Evolutionary conservation across 805 yeast genomes (phyloP).

Genomic region (Candida vaughaniae): DNA sequence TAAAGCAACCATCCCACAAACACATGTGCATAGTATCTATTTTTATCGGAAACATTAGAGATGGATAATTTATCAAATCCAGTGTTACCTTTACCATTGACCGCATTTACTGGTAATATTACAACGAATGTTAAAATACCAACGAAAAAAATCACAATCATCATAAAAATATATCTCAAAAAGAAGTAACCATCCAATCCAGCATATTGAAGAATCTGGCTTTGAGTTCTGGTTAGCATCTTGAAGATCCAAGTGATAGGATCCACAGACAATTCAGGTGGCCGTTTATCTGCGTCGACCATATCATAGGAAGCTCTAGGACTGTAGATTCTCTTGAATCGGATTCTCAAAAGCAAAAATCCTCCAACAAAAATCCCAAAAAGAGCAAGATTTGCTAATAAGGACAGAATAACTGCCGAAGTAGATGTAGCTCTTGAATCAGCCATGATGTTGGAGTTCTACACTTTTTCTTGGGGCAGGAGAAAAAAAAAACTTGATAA

Average conservation of each 20-base stretch:
- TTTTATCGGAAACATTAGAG: constrained; percentile 60
- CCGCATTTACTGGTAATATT: constrained; percentile 75
- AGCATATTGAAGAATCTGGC: constrained; percentile 77
- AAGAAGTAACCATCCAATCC: constrained; percentile 96
- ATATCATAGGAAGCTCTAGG: constrained; percentile 72
- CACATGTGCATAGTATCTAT: constrained; percentile 84
- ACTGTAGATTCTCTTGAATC: constrained; percentile 72
- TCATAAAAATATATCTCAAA: constrained; percentile 66
- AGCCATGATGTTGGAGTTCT: too few relatives aligned
- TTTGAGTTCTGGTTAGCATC: constrained; percentile 63
- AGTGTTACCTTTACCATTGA: constrained; percentile 49
- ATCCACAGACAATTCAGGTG: constrained; percentile 72
- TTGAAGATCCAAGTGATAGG: constrained; percentile 68
- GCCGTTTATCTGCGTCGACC: constrained; percentile 58
- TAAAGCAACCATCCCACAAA: constrained; percentile 78
- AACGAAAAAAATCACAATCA: constrained; percentile 45
- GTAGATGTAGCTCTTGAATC: constrained; percentile 46
- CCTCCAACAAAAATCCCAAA: constrained; percentile 59
- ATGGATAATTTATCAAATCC: constrained; percentile 81
- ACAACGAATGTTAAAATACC: constrained; percentile 60
- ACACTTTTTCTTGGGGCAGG: too few relatives aligned
- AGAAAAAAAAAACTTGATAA: too few relatives aligned
- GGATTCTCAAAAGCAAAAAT: constrained; percentile 67
- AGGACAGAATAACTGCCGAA: constrained; percentile 69
- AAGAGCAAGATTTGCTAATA: constrained; percentile 64